Conservation (phyloP, 1,139 yeast species). For the Scheffersomyces stambukii region DNA sequence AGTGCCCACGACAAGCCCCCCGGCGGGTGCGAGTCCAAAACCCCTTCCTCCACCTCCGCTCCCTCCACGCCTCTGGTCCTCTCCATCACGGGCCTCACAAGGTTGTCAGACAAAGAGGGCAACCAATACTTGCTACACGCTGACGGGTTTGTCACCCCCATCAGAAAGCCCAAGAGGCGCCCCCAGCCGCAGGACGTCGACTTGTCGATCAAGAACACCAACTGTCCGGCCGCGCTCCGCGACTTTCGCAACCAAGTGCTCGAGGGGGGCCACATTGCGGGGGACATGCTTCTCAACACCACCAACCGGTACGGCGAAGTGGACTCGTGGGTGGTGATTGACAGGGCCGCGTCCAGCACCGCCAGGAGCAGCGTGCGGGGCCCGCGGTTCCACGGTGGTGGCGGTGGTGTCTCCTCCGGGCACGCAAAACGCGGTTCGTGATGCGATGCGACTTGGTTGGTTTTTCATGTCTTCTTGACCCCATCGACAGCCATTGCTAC, state of each 20-base stretch:
- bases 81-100: slow-evolving; percentile 6
- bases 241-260: slow-evolving; percentile 21
- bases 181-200: slow-evolving; percentile 4
- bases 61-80: slow-evolving; percentile 5
- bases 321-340: slow-evolving; percentile 10
- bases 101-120: slow-evolving; percentile 9
- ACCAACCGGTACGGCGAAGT: slow-evolving; percentile 11
- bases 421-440: too few species aligned
- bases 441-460: too few species aligned
- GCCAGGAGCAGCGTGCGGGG: slow-evolving; percentile 8
- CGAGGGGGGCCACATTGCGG: slow-evolving; percentile 19
- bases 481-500: too few species aligned
- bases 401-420: too few species aligned
- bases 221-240: slow-evolving; percentile 16
- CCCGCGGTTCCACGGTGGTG: not conserved
- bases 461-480: too few species aligned
- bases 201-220: slow-evolving; percentile 10
- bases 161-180: not conserved
- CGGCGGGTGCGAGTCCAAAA: not conserved
- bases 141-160: slow-evolving; percentile 12
- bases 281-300: slow-evolving; percentile 11
- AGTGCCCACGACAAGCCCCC: too few species aligned
- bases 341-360: slow-evolving; percentile 9
- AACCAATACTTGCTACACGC: slow-evolving; percentile 12
- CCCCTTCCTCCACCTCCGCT: not conserved